Evolutionary conservation across 345 rosid genomes (phyloP).

Genomic region (Brassica incana): DNA sequence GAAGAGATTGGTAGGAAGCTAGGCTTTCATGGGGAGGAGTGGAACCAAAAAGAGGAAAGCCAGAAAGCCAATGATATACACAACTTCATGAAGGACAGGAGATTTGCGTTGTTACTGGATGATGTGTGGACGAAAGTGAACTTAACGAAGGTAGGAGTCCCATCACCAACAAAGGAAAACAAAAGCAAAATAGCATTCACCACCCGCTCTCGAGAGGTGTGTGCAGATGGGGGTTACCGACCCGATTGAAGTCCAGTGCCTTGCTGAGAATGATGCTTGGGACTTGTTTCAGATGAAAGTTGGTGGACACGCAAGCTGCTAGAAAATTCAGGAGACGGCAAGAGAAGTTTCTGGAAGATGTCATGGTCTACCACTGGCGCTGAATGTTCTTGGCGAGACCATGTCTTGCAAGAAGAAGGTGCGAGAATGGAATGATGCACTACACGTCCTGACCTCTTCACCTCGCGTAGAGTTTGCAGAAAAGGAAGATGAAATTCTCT

Average conservation of each 20-base stretch:
- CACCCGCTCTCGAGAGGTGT: slow-evolving; percentile 22
- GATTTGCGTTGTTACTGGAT: slow-evolving; percentile 22
- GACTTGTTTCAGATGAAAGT: too few species aligned
- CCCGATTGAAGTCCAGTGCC: not conserved
- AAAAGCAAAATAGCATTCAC: slow-evolving; percentile 24
- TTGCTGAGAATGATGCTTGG: too few species aligned
- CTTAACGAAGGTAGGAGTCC: slow-evolving; percentile 16
- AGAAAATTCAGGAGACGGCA: slow-evolving; percentile 20
- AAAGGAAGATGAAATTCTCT: slow-evolving; percentile 29
- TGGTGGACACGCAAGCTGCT: not conserved
- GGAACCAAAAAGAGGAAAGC: slow-evolving; percentile 5
- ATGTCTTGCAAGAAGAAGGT: slow-evolving; percentile 35
- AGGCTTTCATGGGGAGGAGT: not conserved
- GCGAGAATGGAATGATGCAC: slow-evolving; percentile 39
- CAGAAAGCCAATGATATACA: slow-evolving; percentile 7
- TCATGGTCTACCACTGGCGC: slow-evolving; percentile 44
- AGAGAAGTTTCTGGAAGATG: slow-evolving; percentile 34
- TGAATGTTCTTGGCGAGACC: slow-evolving; percentile 35
- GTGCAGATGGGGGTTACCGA: slow-evolving; percentile 14
- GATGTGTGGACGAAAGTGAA: slow-evolving; percentile 27
- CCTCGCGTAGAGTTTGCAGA: not conserved
- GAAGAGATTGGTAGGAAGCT: slow-evolving; percentile 19
- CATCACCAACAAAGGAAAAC: not conserved
- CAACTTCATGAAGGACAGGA: not conserved
- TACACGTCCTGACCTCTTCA: slow-evolving; percentile 28